Conservation (phyloP, 2,329 filamentous ascomycete species). For the Pseudofabraea citricarpa region DNA sequence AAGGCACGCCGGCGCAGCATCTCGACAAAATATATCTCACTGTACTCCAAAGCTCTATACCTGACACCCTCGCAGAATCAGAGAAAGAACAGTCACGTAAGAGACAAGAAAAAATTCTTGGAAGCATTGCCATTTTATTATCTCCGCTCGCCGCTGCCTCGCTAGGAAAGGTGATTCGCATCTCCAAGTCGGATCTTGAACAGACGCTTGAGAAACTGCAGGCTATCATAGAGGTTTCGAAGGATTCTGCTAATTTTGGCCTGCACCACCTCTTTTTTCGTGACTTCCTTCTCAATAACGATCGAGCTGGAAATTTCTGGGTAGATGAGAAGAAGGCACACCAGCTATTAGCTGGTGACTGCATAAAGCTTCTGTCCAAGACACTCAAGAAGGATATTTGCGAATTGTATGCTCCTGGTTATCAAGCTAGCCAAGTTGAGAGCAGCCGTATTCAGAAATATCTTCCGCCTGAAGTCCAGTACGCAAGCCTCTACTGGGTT, state of each 20-base stretch:
- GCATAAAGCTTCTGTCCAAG: constrained; percentile 26
- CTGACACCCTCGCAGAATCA: neutral
- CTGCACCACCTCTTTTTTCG: neutral
- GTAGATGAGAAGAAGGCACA: constrained; percentile 28
- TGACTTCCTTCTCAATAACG: neutral
- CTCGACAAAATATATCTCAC: constrained; percentile 6
- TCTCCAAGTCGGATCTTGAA: constrained; percentile 3
- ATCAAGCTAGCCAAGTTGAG: constrained; percentile 10
- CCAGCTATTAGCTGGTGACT: constrained; percentile 20
- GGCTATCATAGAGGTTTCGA: constrained; percentile 6
- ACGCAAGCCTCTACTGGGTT: constrained; percentile 33
- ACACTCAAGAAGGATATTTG: constrained; percentile 23
- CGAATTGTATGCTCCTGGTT: constrained; percentile 15
- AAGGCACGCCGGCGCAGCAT: constrained; percentile 1
- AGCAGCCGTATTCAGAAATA: constrained; percentile 15
- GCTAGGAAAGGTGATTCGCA: constrained; percentile 3
- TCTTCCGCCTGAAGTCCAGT: constrained; percentile 29
- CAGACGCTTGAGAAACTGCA: constrained; percentile 6
- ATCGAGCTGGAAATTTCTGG: constrained; percentile 18
- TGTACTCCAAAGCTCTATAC: constrained; percentile 8
- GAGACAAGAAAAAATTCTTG: constrained; percentile 4
- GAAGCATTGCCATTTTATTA: constrained; percentile 6
- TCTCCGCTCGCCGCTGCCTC: constrained; percentile 5
- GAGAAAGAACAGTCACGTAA: constrained; percentile 2
- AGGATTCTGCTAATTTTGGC: neutral